Evolutionary conservation across 2,329 filamentous ascomycete genomes (phyloP).

Genomic region (Apiospora arundinis): DNA sequence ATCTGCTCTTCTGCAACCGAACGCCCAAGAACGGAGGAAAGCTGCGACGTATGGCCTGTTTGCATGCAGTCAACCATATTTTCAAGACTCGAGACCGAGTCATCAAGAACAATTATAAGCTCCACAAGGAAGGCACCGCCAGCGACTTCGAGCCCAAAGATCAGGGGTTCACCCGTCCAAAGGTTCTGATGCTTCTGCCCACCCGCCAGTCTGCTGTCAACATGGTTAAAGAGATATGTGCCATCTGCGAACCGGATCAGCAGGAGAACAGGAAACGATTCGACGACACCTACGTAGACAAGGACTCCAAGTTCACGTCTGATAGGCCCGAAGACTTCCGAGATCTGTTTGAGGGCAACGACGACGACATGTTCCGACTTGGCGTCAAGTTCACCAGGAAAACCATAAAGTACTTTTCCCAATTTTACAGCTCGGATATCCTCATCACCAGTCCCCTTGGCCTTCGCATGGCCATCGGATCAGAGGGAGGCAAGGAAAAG

Average conservation of each 20-base stretch:
- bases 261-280: slow-evolving; percentile 96
- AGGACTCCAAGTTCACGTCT: slow-evolving; percentile 70
- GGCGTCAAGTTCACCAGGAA: slow-evolving; percentile 98
- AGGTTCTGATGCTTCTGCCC: slow-evolving; percentile 88
- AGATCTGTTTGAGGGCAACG: slow-evolving; percentile 90
- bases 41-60: slow-evolving; percentile 74
- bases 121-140: slow-evolving; percentile 69
- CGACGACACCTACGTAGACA: slow-evolving; percentile 78
- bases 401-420: slow-evolving; percentile 91
- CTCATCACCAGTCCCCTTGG: slow-evolving; percentile 91
- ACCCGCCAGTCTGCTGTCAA: slow-evolving; percentile 86
- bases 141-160: slow-evolving; percentile 80
- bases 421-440: slow-evolving; percentile 96
- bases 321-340: slow-evolving; percentile 86
- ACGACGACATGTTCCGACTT: slow-evolving; percentile 95
- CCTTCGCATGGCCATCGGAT: slow-evolving; percentile 87
- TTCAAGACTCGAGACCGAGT: slow-evolving; percentile 93
- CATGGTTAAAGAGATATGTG: slow-evolving; percentile 77
- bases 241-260: slow-evolving; percentile 81
- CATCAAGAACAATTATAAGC: slow-evolving; percentile 87
- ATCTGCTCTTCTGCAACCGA: slow-evolving; percentile 78
- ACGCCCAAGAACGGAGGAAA: slow-evolving; percentile 70
- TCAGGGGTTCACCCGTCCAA: slow-evolving; percentile 94
- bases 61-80: slow-evolving; percentile 91
- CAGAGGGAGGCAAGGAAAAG: slow-evolving; percentile 70